Percentiles rank a stretch among this genome's conserved stretches.
Conservation (phyloP, 2,329 filamentous ascomycete genomes). For the Apiospora phragmitis region DNA sequence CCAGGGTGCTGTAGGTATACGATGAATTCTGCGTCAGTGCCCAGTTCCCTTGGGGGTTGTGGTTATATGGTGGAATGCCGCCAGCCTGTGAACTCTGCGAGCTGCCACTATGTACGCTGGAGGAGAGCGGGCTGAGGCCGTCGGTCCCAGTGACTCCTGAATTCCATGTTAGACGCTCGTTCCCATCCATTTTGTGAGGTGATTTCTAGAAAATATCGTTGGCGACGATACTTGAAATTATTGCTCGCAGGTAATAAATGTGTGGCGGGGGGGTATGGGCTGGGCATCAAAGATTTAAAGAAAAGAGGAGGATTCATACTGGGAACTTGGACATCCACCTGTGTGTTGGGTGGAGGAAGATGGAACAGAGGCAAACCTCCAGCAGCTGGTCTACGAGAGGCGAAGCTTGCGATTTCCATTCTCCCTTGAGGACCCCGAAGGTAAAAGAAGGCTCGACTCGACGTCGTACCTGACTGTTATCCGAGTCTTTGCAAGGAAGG, state of each 20-base stretch:
- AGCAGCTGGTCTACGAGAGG: slow-evolving; percentile 69
- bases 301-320: slow-evolving; percentile 27
- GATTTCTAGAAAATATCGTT: not conserved
- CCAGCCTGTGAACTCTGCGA: slow-evolving; percentile 58
- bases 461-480: not conserved
- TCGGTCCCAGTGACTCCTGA: slow-evolving; percentile 53
- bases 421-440: slow-evolving; percentile 15
- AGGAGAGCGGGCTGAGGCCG: slow-evolving; percentile 61
- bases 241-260: slow-evolving; percentile 8
- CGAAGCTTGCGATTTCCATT: slow-evolving; percentile 55
- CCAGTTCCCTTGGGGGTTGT: slow-evolving; percentile 58
- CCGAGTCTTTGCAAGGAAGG: slow-evolving; percentile 2
- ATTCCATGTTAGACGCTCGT: slow-evolving; percentile 38
- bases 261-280: slow-evolving; percentile 2
- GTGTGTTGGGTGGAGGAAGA: slow-evolving; percentile 33
- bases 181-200: slow-evolving; percentile 1
- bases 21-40: slow-evolving; percentile 51
- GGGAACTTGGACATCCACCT: slow-evolving; percentile 34
- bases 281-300: not conserved
- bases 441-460: slow-evolving; percentile 7
- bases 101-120: slow-evolving; percentile 61
- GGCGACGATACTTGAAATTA: not conserved
- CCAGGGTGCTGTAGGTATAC: slow-evolving; percentile 59
- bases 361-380: slow-evolving; percentile 58
- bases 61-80: slow-evolving; percentile 54